Evolutionary conservation across 2,329 filamentous ascomycete genomes (phyloP), one percentile per base, ranked within the genome.

Genomic region (Xylariaceae sp.): DNA sequence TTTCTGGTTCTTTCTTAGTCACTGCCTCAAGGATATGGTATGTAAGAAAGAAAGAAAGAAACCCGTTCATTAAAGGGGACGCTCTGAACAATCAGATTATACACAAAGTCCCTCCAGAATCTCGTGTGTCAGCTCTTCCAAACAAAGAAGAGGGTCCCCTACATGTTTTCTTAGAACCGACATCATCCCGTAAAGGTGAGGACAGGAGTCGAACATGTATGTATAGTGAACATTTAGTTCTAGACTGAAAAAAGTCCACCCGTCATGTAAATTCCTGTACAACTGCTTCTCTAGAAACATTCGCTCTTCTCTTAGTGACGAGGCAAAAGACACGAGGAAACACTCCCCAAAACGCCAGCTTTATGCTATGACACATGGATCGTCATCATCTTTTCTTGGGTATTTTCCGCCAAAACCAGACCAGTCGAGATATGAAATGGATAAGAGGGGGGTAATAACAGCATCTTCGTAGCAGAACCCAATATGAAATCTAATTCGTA

Each of bases 361-460:
- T 55, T 1, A 53, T 41, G 51, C 59, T 51, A 45, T 45, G 17
- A 30, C 23, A 18, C 44, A 17, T 30, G 4, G 23, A 30, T 30
- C 23, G 23, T 30, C 51, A 50, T 15, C 53, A 15, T 51, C 51
- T 48, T 53, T 54, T 57, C 52, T 53, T 59, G 61, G 61, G 61
- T 63, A 63, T 63, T 54, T 56, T 59, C 57, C 56, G 56, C 8
- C 37, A 41, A 53, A 51, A 9, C 18, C 10, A 55, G 45, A 58
- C 50, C 11, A n/a, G 18, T 17, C 37, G 47, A 45, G 53, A 35
- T 11, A 55, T 5, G 15, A 23, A 47, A 51, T 13, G 44, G 11
- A 41, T 1, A 41, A 41, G 11, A 41, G 37, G 11, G 11, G 11
- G 11, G 11, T 9, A 41, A 41, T 10, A 41, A 41, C 37, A 41